Conservation (phyloP, 2,329 filamentous ascomycete genomes). For the Monosporascus sp. region DNA sequence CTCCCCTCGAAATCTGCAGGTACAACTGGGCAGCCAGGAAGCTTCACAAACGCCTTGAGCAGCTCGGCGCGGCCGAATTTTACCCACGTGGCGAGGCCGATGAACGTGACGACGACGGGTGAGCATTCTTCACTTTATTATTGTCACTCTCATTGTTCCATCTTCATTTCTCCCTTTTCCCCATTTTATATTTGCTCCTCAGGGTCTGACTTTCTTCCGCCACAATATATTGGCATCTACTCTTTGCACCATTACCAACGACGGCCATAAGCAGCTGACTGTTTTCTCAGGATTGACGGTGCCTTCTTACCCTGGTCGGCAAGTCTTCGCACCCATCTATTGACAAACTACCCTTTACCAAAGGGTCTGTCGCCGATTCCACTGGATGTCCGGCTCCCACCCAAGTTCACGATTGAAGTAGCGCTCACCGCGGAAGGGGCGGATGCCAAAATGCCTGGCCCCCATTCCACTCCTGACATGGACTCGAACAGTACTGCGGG, state of each 20-base stretch:
- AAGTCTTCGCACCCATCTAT: constrained; percentile 59
- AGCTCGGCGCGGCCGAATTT: constrained; percentile 75
- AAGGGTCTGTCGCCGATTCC: constrained; percentile 64
- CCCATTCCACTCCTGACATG: not conserved
- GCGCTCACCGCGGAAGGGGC: constrained; percentile 13
- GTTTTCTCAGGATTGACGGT: constrained; percentile 63
- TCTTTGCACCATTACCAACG: not conserved
- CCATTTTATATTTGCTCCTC: not conserved
- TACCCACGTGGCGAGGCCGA: constrained; percentile 82
- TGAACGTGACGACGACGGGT: constrained; percentile 91
- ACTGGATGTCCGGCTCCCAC: constrained; percentile 66
- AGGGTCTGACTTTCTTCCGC: not conserved
- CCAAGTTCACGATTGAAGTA: constrained; percentile 60
- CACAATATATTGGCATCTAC: not conserved
- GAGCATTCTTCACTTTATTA: constrained; percentile 25
- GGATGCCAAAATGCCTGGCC: constrained; percentile 9
- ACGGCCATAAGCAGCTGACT: constrained; percentile 1
- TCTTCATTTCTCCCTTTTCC: constrained; percentile 6
- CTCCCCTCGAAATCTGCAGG: constrained; percentile 35
- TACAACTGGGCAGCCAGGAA: constrained; percentile 94
- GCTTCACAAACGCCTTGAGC: constrained; percentile 74
- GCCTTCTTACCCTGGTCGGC: constrained; percentile 74
- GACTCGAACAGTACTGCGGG: not conserved
- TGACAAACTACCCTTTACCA: constrained; percentile 65
- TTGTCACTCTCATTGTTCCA: not conserved